Base-by-base conservation (phyloP, 129 eudicot genomes). In the Lactuca sativa region DNA sequence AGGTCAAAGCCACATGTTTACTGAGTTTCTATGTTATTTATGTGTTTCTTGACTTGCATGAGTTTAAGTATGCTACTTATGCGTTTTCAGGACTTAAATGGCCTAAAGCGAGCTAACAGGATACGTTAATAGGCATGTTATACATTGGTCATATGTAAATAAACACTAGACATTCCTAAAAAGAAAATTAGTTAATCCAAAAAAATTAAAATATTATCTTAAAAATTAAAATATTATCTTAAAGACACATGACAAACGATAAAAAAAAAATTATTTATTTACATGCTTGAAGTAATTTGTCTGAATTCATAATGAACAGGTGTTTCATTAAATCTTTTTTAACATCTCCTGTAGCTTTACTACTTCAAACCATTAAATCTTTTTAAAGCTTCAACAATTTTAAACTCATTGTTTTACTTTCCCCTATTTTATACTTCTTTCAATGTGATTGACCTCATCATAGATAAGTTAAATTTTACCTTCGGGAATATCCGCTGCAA, bases 401-500 rank as follows among this genome's bases (percentile, higher is more conserved):
- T 18, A 1, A 18, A 18, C 21, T 18, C 21, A 18, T 18, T 18
- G 21, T 18, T 18, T 18, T 18, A 18, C 21, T 18, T 18, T 18
- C 21, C 21, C 21, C 21, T 18, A 1, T 18, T 18, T 18, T 18
- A 18, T 18, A 18, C 21, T 18, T 18, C 0, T 18, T 18, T 18
- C 21, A 1, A 18, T 18, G 21, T 18, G 21, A 1, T 18, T 18
- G 0, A 18, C 21, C 21, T 18, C 21, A 18, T 18, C 21, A 18
- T 18, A 59, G 38, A 32, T 21, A 47, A 49, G 3, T 44, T 4
- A 74, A 62, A 37, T 0, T 15, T 15, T 77, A 76, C 96, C 96
- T 87, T 95, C 96, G 7, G 99, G 99, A 62, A 83, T 83, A 59
- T 83, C 88, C 5, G 88, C 88, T 10, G 88, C 88, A 17, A 83